phyloP scores from a whole-genome alignment of 2,329 filamentous ascomycete genomes.

The Neonectria sp. region DNA sequence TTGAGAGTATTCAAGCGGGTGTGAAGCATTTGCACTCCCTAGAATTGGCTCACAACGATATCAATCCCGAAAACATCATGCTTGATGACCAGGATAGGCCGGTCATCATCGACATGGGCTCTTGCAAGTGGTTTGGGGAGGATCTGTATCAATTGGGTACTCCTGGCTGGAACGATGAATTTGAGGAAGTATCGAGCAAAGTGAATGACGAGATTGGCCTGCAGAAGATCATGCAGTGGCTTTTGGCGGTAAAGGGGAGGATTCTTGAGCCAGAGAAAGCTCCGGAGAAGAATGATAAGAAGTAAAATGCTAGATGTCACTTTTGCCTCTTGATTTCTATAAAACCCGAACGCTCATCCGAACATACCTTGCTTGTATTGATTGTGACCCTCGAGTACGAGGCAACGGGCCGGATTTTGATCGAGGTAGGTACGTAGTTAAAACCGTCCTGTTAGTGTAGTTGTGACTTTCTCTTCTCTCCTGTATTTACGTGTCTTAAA shows the following conservation, averaged over 20 bases:
- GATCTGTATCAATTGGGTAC: conserved; percentile 8
- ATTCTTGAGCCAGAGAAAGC: no score
- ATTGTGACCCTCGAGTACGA: no score
- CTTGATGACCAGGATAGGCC: conserved; percentile 49
- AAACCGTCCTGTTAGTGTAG: no score
- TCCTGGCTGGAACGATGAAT: conserved; percentile 13
- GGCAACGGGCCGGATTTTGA: no score
- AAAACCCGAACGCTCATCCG: no score
- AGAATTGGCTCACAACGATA: conserved; percentile 53
- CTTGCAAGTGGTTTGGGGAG: conserved; percentile 37
- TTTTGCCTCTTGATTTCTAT: no score
- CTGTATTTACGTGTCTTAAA: no score
- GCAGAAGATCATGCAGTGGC: background rate
- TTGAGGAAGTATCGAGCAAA: background rate
- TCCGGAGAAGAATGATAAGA: no score
- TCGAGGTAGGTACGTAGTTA: no score
- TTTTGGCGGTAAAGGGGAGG: background rate
- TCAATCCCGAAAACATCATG: conserved; percentile 53
- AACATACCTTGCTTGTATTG: no score
- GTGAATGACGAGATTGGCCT: conserved; percentile 8
- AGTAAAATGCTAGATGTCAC: no score
- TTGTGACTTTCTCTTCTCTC: no score
- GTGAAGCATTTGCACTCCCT: conserved; percentile 52
- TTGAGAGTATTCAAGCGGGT: conserved; percentile 33
- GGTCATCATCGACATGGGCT: conserved; percentile 54